A percentile compares a stretch with the other conserved stretches of the same genome.
Conservation (phyloP, 2,329 filamentous ascomycete species). For the Paecilomyces dactylethromorphus region DNA sequence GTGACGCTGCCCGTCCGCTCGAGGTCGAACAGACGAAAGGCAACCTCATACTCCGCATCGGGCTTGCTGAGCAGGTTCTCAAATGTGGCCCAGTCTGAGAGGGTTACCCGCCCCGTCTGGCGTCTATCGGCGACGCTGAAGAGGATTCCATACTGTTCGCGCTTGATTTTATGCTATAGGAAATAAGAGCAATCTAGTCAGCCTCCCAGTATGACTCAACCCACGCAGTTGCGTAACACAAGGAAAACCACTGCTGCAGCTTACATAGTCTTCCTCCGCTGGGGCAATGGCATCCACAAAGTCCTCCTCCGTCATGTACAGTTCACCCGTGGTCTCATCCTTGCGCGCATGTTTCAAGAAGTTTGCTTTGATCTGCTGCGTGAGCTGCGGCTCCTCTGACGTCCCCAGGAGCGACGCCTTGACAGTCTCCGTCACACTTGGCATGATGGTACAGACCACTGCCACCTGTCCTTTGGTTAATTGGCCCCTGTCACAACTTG, state of each 20-base stretch:
- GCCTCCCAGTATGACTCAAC: conserved; percentile 3
- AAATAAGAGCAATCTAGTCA: conserved; percentile 10
- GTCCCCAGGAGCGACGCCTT: conserved; percentile 73
- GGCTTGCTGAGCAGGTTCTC: conserved; percentile 90
- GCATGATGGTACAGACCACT: conserved; percentile 24
- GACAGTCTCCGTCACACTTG: conserved; percentile 59
- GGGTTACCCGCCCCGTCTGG: conserved; percentile 63
- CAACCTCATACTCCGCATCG: conserved; percentile 97
- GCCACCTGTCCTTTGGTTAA: background rate
- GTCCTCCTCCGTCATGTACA: conserved; percentile 74
- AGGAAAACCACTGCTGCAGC: conserved; percentile 28
- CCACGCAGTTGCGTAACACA: background rate
- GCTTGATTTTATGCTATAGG: conserved; percentile 87
- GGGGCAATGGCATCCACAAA: conserved; percentile 91
- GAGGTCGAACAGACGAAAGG: conserved; percentile 91
- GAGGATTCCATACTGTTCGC: conserved; percentile 89
- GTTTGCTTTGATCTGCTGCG: conserved; percentile 65
- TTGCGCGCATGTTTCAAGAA: conserved; percentile 72
- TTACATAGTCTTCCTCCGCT: conserved; percentile 81
- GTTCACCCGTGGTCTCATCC: conserved; percentile 68
- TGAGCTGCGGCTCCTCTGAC: conserved; percentile 54
- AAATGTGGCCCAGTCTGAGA: conserved; percentile 87
- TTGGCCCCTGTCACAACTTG: background rate
- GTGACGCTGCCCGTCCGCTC: conserved; percentile 78
- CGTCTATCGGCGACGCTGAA: conserved; percentile 85